phyloP scores from a whole-genome alignment of 108 stramenopile species.

The Thalassiosira profunda region DNA sequence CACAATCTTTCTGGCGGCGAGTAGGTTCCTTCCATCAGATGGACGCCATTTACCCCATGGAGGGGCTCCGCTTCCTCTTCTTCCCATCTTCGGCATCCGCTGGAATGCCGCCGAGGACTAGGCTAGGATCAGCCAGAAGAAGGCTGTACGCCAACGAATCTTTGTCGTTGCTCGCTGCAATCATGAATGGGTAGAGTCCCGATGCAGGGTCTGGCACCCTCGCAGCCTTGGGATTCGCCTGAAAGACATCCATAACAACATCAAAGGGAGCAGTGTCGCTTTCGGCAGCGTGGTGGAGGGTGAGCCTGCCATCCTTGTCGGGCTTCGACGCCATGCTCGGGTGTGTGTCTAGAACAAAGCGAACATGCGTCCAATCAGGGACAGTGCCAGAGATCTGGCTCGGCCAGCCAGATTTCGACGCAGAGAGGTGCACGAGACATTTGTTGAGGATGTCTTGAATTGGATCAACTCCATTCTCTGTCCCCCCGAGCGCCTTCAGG shows the following conservation, averaged over 20 bases:
- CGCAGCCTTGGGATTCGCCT: neutral
- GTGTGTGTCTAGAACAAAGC: neutral
- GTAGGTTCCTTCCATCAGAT: no score
- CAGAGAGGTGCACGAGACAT: neutral
- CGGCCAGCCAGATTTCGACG: no score
- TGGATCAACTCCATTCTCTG: no score
- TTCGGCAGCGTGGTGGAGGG: neutral
- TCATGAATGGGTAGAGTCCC: neutral
- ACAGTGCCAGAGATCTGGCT: no score
- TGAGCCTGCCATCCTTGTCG: neutral
- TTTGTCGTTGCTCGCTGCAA: conserved; percentile 2
- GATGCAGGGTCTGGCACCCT: neutral
- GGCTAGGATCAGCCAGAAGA: neutral
- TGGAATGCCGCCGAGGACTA: conserved; percentile 8
- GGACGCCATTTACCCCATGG: no score
- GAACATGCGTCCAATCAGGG: no score
- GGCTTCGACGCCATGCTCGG: neutral
- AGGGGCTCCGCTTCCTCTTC: conserved; percentile 10
- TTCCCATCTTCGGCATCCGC: neutral
- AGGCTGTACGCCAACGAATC: neutral
- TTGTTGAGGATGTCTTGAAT: neutral
- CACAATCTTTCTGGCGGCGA: no score
- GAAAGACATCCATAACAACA: neutral
- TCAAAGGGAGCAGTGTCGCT: neutral
- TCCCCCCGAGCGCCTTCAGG: no score